phyloP scores from a whole-genome alignment of 352 stramenopile species.

The Blastocystis sp. region DNA sequence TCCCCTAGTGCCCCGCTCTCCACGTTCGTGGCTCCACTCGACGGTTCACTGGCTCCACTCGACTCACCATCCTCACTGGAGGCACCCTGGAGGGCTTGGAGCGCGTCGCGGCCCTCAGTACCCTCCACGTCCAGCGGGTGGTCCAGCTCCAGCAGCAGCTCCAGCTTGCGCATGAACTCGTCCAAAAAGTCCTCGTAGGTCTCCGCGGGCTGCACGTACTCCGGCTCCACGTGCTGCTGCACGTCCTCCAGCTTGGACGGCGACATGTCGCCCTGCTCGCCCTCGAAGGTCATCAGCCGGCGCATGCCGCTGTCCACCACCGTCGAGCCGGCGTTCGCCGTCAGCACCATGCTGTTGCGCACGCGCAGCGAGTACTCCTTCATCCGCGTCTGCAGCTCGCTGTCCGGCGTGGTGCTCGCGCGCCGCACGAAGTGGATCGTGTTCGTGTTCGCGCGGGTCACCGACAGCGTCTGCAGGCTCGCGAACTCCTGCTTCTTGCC shows the following conservation, averaged over 20 bases:
- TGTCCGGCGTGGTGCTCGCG: neutral
- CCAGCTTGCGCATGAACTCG: conserved; percentile 44
- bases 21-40: neutral
- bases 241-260: neutral
- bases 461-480: conserved; percentile 10
- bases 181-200: conserved; percentile 52
- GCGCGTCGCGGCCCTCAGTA: neutral
- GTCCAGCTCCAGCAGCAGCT: conserved; percentile 48
- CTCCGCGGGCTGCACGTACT: conserved; percentile 24
- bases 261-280: neutral
- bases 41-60: too few relatives aligned
- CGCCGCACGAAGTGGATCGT: conserved; percentile 55
- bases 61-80: too few relatives aligned
- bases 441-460: neutral
- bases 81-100: neutral
- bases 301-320: conserved; percentile 24
- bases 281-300: conserved; percentile 38
- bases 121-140: conserved; percentile 8
- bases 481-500: conserved; percentile 56
- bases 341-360: conserved; percentile 5
- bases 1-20: neutral
- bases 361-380: conserved; percentile 58
- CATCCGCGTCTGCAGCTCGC: neutral
- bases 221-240: neutral
- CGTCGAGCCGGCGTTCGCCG: neutral